phyloP scores from a whole-genome alignment of 495 filamentous ascomycete species.

The Penicillium manginii region DNA sequence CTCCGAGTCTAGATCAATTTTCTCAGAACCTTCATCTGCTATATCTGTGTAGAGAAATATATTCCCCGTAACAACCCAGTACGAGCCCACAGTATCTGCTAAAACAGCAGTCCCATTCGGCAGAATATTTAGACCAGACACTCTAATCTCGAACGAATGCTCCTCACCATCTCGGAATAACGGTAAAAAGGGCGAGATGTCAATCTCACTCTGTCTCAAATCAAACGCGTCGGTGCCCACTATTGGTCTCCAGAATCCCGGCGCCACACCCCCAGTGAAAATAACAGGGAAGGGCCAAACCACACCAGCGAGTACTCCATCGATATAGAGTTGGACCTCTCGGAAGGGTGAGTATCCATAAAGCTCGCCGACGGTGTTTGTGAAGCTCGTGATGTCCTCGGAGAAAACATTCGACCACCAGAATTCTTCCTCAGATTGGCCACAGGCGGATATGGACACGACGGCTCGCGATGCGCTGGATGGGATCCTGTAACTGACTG shows the following conservation, averaged over 20 bases:
- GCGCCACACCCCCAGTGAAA: conserved; percentile 85
- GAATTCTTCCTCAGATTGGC: conserved; percentile 81
- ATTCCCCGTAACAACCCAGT: conserved; percentile 85
- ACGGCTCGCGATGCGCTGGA: conserved; percentile 68
- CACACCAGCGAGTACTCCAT: conserved; percentile 76
- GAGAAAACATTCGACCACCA: conserved; percentile 87
- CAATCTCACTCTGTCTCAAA: conserved; percentile 79
- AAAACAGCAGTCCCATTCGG: conserved; percentile 50
- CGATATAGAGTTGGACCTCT: conserved; percentile 80
- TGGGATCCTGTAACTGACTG: conserved; percentile 58
- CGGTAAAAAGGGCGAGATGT: conserved; percentile 78
- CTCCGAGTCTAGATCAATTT: background rate
- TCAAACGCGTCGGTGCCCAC: conserved; percentile 87
- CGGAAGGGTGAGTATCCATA: conserved; percentile 79
- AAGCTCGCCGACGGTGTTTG: conserved; percentile 55
- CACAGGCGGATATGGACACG: conserved; percentile 75
- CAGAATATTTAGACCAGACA: conserved; percentile 63
- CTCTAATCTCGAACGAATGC: conserved; percentile 73
- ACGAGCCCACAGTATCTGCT: conserved; percentile 63
- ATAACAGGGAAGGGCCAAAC: conserved; percentile 86
- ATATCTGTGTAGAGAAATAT: conserved; percentile 74
- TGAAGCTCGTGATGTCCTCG: conserved; percentile 64
- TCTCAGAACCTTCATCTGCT: conserved; percentile 34
- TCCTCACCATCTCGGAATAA: conserved; percentile 63
- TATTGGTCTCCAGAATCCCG: conserved; percentile 81